phyloP scores from a whole-genome alignment of 2,329 filamentous ascomycete species.

The Eutypa lata region DNA sequence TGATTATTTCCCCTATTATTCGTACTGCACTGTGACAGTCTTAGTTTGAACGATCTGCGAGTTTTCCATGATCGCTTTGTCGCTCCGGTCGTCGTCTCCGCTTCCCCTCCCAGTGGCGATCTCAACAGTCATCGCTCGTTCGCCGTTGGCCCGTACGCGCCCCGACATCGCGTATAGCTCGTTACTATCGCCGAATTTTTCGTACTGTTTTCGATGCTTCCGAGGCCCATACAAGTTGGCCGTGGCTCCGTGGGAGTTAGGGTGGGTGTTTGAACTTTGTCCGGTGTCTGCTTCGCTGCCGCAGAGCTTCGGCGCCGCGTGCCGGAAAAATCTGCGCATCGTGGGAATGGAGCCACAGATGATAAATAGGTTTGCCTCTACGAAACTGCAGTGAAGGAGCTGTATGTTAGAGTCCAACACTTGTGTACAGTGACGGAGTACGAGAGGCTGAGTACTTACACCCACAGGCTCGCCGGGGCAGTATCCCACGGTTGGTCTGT shows the following conservation, averaged over 20 bases:
- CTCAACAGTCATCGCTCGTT: background rate
- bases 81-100: background rate
- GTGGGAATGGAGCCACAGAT: conserved; percentile 34
- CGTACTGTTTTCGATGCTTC: background rate
- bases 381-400: conserved; percentile 15
- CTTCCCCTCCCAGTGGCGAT: background rate
- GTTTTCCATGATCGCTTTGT: background rate
- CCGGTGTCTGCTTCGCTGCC: background rate
- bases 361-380: conserved; percentile 27
- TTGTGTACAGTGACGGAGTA: background rate
- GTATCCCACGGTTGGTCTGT: conserved; percentile 12
- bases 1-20: background rate
- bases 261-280: background rate
- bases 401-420: no score
- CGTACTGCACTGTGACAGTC: background rate
- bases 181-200: background rate
- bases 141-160: background rate
- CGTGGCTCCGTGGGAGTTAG: background rate
- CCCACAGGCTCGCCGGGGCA: conserved; percentile 12
- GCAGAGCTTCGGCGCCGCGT: conserved; percentile 26
- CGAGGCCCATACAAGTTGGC: background rate
- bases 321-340: conserved; percentile 32
- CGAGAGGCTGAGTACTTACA: conserved; percentile 5
- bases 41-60: background rate
- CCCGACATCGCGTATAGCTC: background rate